phyloP scores from a whole-genome alignment of 2,329 filamentous ascomycete species.

The Talaromyces sp. region DNA sequence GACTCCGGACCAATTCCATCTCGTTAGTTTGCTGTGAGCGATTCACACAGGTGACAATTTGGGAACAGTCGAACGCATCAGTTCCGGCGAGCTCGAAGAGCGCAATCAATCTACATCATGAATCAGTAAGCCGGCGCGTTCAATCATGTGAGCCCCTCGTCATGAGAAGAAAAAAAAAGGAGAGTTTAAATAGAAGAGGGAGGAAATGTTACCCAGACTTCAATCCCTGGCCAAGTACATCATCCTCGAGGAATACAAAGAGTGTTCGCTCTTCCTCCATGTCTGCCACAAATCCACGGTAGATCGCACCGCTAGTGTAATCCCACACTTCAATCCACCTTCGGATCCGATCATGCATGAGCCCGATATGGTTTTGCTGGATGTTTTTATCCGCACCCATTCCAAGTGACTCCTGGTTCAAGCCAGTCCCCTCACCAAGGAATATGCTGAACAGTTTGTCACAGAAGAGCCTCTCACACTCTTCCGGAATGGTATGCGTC shows the following conservation, averaged over 20 bases:
- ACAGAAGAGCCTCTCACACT: slow-evolving; percentile 99
- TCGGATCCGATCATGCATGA: slow-evolving; percentile 29
- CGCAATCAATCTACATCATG: slow-evolving; percentile 70
- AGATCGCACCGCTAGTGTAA: slow-evolving; percentile 79
- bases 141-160: too few species aligned
- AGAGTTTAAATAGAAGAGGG: not conserved
- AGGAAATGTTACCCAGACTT: slow-evolving; percentile 76
- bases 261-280: slow-evolving; percentile 71
- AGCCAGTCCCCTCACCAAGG: slow-evolving; percentile 88
- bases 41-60: slow-evolving; percentile 80
- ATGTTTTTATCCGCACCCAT: slow-evolving; percentile 66
- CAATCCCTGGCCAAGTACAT: slow-evolving; percentile 72
- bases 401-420: slow-evolving; percentile 79
- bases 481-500: slow-evolving; percentile 94
- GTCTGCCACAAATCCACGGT: slow-evolving; percentile 81
- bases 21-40: slow-evolving; percentile 66
- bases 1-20: slow-evolving; percentile 70
- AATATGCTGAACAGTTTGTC: slow-evolving; percentile 92
- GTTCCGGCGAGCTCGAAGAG: slow-evolving; percentile 84
- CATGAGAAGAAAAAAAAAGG: too few species aligned
- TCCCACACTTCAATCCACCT: slow-evolving; percentile 58
- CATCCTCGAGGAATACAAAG: slow-evolving; percentile 84
- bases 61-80: slow-evolving; percentile 70
- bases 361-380: slow-evolving; percentile 33
- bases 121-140: too few species aligned